These are phyloP conservation scores for Ceratocystis huliohia DNA, from an alignment of 2,329 filamentous ascomycete species.

Conservation along the genomic window DNA sequence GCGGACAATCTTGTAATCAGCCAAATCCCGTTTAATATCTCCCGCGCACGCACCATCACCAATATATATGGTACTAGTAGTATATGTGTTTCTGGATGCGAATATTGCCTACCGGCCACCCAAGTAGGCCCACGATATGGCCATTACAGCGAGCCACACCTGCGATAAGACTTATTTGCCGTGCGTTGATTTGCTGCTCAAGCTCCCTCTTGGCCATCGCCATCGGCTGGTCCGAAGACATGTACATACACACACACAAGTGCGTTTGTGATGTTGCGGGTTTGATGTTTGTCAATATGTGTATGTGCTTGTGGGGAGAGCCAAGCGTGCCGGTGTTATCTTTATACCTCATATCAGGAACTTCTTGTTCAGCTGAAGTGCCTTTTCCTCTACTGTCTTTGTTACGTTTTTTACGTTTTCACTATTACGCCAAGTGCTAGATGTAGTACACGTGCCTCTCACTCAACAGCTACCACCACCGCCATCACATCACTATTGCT, in stretches of 20 bases:
- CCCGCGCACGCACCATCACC: neutral
- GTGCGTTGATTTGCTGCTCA: neutral
- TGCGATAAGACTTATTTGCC: neutral
- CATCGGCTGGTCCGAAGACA: neutral
- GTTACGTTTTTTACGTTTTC: too few relatives aligned
- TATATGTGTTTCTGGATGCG: neutral
- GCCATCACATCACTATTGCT: too few relatives aligned
- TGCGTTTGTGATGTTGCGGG: neutral
- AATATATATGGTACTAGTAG: constrained; percentile 4
- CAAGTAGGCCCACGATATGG: neutral
- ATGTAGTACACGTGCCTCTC: too few relatives aligned
- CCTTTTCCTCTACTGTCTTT: too few relatives aligned
- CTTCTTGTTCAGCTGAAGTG: too few relatives aligned
- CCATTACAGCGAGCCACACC: neutral
- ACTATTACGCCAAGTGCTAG: too few relatives aligned
- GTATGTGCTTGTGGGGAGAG: neutral
- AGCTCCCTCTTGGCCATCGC: neutral
- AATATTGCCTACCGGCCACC: neutral
- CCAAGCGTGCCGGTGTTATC: neutral
- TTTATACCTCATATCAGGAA: too few relatives aligned
- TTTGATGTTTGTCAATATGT: neutral
- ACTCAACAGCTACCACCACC: too few relatives aligned
- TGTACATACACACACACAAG: neutral
- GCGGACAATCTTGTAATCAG: neutral
- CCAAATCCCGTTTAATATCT: neutral